Conservation (phyloP, 2,329 filamentous ascomycete genomes). For the Biscogniauxia mediterranea region DNA sequence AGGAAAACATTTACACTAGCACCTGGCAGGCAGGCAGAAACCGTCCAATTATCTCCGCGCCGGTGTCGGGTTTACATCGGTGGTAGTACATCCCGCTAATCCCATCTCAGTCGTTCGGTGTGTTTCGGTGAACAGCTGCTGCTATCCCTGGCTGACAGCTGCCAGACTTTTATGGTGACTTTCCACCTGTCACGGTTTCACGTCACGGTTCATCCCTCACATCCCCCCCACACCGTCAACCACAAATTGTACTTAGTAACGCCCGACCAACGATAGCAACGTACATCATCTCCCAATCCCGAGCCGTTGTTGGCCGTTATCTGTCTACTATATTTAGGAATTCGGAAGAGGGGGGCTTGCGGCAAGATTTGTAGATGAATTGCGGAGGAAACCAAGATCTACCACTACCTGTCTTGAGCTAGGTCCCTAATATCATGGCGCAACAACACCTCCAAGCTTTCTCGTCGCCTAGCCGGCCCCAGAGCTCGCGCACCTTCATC, state of each 20-base stretch:
- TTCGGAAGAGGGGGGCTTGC: neutral
- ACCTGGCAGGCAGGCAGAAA: neutral
- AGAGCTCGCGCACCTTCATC: conserved; percentile 39
- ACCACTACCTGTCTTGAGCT: conserved; percentile 1
- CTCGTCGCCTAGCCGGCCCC: conserved; percentile 31
- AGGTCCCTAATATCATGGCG: too few species aligned
- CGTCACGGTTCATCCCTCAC: too few species aligned
- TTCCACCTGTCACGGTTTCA: neutral
- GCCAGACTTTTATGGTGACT: neutral
- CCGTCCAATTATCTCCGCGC: neutral
- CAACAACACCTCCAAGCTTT: conserved; percentile 23
- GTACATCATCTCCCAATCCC: neutral
- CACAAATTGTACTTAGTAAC: neutral
- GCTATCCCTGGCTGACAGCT: neutral
- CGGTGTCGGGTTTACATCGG: neutral
- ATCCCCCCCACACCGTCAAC: neutral
- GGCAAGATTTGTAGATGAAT: neutral
- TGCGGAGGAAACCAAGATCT: neutral
- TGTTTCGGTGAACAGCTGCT: neutral
- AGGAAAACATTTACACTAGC: too few species aligned
- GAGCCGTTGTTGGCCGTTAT: neutral
- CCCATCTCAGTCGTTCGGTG: neutral
- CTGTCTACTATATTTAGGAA: neutral
- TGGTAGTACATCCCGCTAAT: neutral
- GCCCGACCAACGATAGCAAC: neutral